A percentile compares a stretch with the other conserved stretches of the same genome.
Evolutionary conservation across 2,329 filamentous ascomycete genomes (phyloP).

Genomic region (Trichoderma sp.): DNA sequence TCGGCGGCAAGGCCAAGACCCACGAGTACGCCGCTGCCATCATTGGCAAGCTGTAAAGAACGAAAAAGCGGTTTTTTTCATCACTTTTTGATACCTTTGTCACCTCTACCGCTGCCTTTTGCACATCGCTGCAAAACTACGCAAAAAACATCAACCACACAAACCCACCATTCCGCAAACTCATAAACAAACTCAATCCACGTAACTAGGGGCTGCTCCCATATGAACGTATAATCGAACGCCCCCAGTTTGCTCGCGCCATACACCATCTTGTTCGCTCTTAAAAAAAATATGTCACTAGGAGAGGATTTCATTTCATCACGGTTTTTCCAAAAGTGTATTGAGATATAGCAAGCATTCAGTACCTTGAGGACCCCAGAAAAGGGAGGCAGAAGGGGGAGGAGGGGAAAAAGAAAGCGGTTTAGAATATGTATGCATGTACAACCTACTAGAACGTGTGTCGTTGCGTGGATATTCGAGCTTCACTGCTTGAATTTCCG

Average conservation of each 20-base stretch:
- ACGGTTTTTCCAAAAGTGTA: constrained; percentile 1
- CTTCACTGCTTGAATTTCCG: not conserved
- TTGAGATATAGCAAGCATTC: constrained; percentile 18
- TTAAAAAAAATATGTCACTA: not conserved
- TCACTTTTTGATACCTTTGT: constrained; percentile 5
- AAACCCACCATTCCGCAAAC: not conserved
- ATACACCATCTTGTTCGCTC: not conserved
- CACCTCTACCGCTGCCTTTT: not conserved
- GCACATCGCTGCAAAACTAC: not conserved
- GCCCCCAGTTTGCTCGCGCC: not conserved
- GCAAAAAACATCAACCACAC: not conserved
- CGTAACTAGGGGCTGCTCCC: not conserved
- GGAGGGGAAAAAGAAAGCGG: not conserved
- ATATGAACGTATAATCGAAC: not conserved
- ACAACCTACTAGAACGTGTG: not conserved
- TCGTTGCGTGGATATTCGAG: not conserved
- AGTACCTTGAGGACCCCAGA: not conserved
- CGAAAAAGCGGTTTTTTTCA: not conserved
- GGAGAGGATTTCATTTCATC: not conserved
- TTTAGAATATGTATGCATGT: constrained; percentile 12
- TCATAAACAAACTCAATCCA: not conserved
- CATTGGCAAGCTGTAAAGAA: constrained; percentile 64
- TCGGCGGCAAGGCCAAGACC: constrained; percentile 95
- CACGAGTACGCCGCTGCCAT: constrained; percentile 91
- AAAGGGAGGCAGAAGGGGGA: not conserved